These are phyloP conservation scores for Saprolegnia diclina DNA, from an alignment of 352 stramenopile species.

Conservation along the genomic window DNA sequence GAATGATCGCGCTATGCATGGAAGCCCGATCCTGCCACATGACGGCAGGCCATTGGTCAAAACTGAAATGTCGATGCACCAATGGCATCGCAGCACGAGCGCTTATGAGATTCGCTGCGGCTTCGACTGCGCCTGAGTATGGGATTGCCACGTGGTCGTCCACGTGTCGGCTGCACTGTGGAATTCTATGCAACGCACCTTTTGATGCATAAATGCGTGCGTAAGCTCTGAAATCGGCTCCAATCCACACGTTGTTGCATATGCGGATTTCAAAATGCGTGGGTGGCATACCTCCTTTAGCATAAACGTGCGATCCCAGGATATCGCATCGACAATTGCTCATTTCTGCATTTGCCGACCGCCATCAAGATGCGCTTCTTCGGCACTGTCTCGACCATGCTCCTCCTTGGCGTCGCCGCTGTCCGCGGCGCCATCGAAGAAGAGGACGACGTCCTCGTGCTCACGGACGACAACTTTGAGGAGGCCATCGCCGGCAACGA, in stretches of 20 bases:
- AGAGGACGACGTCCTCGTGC: constrained; percentile 87
- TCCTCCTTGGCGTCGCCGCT: constrained; percentile 15
- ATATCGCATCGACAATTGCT: background rate
- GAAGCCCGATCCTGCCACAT: too few relatives aligned
- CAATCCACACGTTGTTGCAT: background rate
- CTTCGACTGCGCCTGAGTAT: background rate
- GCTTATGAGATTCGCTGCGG: too few relatives aligned
- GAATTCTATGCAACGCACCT: constrained; percentile 19
- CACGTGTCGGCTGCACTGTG: constrained; percentile 17
- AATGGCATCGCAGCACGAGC: too few relatives aligned
- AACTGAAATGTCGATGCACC: too few relatives aligned
- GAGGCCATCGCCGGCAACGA: constrained; percentile 77
- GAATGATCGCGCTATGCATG: too few relatives aligned
- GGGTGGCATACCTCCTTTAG: background rate
- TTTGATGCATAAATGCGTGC: background rate
- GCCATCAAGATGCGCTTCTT: constrained; percentile 16
- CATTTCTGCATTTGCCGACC: constrained; percentile 23
- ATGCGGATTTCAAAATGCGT: background rate
- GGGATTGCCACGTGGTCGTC: constrained; percentile 14
- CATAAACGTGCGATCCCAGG: background rate
- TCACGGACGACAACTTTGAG: constrained; percentile 90
- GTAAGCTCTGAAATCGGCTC: background rate
- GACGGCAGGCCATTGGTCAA: too few relatives aligned
- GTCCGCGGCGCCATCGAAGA: constrained; percentile 39
- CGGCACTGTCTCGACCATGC: constrained; percentile 9